Evolutionary conservation across 331 rosid genomes (phyloP).

Genomic region (Malus hybrid): DNA sequence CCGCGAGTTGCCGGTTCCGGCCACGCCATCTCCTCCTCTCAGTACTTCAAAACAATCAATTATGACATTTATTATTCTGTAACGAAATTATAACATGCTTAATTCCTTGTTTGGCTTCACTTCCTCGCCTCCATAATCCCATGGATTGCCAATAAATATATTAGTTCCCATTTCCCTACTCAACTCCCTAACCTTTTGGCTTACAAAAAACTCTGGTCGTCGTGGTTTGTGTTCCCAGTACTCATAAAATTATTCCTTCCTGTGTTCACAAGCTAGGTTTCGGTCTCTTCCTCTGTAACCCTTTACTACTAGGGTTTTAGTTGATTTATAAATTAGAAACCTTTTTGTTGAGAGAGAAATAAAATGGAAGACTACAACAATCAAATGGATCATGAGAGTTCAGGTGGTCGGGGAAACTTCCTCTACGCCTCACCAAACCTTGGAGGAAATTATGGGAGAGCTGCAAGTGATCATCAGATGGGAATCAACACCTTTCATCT

Average conservation of each 20-base stretch:
- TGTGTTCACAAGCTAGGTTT: conserved; percentile 1
- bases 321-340: background rate
- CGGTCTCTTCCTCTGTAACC: background rate
- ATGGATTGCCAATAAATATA: background rate
- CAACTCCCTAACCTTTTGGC: background rate
- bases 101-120: conserved; percentile 12
- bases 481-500: conserved; percentile 47
- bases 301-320: conserved; percentile 40
- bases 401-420: conserved; percentile 63
- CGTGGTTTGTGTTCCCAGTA: background rate
- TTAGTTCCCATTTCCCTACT: background rate
- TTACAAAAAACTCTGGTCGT: background rate
- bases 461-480: conserved; percentile 29
- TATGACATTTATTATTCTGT: background rate
- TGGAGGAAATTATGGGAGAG: conserved; percentile 38
- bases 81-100: background rate
- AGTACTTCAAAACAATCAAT: background rate
- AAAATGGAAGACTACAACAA: conserved; percentile 64
- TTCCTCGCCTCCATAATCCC: conserved; percentile 13
- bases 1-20: conserved; percentile 24
- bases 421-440: conserved; percentile 44
- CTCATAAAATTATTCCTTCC: too few species aligned
- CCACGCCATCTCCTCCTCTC: conserved; percentile 14
- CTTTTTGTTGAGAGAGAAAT: background rate
- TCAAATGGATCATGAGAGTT: conserved; percentile 42